Percentiles rank a stretch among this genome's conserved stretches.
These are phyloP conservation scores for Biscogniauxia mediterranea DNA, from an alignment of 2,329 filamentous ascomycete genomes.

Conservation along the genomic window DNA sequence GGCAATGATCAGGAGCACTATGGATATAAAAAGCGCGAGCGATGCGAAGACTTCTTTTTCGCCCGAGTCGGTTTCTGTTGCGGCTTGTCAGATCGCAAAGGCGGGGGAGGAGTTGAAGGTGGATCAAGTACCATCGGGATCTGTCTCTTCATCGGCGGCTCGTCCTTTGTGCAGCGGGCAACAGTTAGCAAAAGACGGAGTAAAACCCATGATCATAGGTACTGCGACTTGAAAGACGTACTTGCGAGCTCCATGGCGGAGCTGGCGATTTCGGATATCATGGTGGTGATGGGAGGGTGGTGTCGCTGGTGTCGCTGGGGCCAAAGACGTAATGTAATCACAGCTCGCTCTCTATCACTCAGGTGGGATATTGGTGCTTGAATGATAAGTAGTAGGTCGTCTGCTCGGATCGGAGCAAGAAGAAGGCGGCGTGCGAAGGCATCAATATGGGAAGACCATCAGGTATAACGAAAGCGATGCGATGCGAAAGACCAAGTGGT, in stretches of 20 bases:
- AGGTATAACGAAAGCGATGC: conserved; percentile 2
- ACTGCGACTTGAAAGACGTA: conserved; percentile 29
- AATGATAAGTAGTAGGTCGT: conserved; percentile 15
- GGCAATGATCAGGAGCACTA: conserved; percentile 87
- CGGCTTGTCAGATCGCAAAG: conserved; percentile 19
- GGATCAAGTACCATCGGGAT: conserved; percentile 43
- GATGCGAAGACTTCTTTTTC: conserved; percentile 94
- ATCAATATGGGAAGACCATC: conserved; percentile 20
- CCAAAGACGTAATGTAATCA: background rate
- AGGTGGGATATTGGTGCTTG: conserved; percentile 19
- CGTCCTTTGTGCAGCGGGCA: conserved; percentile 34
- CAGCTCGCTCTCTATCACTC: background rate
- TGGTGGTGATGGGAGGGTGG: conserved; percentile 24
- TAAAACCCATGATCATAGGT: conserved; percentile 1
- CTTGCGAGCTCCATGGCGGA: conserved; percentile 39
- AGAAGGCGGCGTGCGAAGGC: conserved; percentile 21
- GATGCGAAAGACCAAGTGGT: background rate
- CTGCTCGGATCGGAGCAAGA: conserved; percentile 24
- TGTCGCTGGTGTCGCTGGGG: conserved; percentile 7
- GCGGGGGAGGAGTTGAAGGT: conserved; percentile 8
- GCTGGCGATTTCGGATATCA: conserved; percentile 38
- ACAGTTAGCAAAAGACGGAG: conserved; percentile 17
- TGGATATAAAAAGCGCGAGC: conserved; percentile 96
- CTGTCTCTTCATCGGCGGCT: conserved; percentile 44
- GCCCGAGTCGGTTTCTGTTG: conserved; percentile 70